These are phyloP conservation scores for Ustilago shanxiensis DNA, from an alignment of 1,284 basidiomycete genomes.

Conservation along the genomic window DNA sequence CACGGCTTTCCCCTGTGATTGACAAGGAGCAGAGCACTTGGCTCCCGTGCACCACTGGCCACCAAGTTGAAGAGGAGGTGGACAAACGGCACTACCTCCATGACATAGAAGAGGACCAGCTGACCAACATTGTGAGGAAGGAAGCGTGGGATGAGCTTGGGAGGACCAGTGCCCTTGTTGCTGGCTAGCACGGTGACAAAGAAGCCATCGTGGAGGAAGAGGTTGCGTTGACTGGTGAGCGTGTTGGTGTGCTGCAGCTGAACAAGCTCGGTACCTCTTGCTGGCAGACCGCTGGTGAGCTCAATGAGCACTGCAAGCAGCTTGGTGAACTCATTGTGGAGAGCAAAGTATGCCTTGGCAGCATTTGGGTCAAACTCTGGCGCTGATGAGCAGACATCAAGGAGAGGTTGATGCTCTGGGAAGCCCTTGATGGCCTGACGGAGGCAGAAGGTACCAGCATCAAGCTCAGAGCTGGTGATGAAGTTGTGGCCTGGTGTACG, in stretches of 20 bases:
- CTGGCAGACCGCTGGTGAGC: background rate
- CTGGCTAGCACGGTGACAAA: background rate
- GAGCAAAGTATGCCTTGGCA: background rate
- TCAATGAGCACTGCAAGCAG: background rate
- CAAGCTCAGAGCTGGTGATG: no score
- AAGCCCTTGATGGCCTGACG: no score
- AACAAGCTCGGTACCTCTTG: background rate
- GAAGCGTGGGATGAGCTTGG: constrained; percentile 4
- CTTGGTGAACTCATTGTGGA: background rate
- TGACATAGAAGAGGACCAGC: background rate
- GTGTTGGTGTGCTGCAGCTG: background rate
- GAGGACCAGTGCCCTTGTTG: background rate
- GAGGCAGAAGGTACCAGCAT: no score
- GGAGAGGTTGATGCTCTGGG: no score
- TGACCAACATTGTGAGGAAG: background rate
- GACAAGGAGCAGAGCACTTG: background rate
- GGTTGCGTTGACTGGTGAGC: background rate
- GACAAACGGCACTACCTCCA: background rate
- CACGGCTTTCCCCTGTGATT: background rate
- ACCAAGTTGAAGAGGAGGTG: constrained; percentile 3
- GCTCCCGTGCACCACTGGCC: background rate
- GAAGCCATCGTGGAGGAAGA: background rate
- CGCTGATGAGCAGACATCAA: no score
- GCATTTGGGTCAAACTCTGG: no score
- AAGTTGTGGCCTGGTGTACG: no score